Evolutionary conservation across 176 grass and related monocot genomes (phyloP).

Genomic region (Secale cereale): DNA sequence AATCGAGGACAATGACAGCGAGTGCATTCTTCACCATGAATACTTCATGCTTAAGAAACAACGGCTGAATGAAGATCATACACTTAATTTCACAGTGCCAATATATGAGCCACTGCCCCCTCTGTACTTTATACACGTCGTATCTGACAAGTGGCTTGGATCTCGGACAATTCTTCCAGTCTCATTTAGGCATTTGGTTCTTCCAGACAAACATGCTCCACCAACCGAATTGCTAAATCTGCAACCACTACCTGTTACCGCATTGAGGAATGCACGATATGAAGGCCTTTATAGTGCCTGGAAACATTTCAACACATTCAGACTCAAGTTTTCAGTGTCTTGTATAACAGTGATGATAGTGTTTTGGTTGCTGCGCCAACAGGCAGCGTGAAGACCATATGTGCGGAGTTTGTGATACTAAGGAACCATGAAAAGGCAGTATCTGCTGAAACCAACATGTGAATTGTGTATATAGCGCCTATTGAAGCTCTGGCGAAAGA

Average conservation of each 20-base stretch:
- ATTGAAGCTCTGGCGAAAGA: conserved; percentile 84
- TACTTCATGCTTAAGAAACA: conserved; percentile 96
- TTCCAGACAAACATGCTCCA: conserved; percentile 83
- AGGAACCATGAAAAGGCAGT: conserved; percentile 63
- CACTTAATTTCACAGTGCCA: conserved; percentile 75
- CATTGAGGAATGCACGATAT: conserved; percentile 60
- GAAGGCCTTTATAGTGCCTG: conserved; percentile 74
- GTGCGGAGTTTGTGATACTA: conserved; percentile 81
- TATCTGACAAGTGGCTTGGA: conserved; percentile 85
- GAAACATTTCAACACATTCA: conserved; percentile 91
- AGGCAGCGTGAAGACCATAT: conserved; percentile 88
- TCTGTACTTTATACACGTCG: conserved; percentile 75
- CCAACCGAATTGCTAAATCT: conserved; percentile 84
- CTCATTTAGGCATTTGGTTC: conserved; percentile 79
- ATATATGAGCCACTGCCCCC: conserved; percentile 83
- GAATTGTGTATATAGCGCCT: conserved; percentile 79
- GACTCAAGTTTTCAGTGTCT: conserved; percentile 78
- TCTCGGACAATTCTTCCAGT: conserved; percentile 84
- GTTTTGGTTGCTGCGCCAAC: conserved; percentile 83
- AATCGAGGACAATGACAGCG: conserved; percentile 43
- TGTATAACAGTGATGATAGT: conserved; percentile 82
- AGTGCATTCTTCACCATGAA: conserved; percentile 88
- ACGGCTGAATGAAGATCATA: conserved; percentile 76
- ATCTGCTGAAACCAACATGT: conserved; percentile 53
- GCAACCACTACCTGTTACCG: conserved; percentile 78